Evolutionary conservation across 164 flowering plant species (phyloP).

Genomic region (Amborella trichopoda): DNA sequence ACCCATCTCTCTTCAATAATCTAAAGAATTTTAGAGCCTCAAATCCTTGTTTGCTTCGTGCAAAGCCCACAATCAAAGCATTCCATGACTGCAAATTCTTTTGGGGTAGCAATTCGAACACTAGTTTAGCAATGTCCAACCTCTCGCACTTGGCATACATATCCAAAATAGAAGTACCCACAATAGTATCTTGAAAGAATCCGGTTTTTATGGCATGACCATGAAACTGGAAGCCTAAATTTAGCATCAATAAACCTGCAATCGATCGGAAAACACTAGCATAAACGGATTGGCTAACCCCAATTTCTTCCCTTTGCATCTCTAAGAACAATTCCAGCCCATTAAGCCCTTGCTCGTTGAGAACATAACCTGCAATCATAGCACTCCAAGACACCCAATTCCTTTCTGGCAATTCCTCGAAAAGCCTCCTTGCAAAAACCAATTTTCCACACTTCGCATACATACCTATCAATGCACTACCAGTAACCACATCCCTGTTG

Average conservation of each 20-base stretch:
- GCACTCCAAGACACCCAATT: conserved; percentile 87
- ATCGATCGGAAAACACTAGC: conserved; percentile 68
- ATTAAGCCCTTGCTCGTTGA: conserved; percentile 24
- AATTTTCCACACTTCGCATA: conserved; percentile 62
- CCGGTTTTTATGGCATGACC: conserved; percentile 45
- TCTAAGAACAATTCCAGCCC: conserved; percentile 47
- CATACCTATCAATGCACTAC: conserved; percentile 68
- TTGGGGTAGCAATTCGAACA: conserved; percentile 34
- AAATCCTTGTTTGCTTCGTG: conserved; percentile 24
- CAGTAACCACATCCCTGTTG: conserved; percentile 49
- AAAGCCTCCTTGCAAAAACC: conserved; percentile 26
- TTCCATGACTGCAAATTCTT: conserved; percentile 50
- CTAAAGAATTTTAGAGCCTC: conserved; percentile 47
- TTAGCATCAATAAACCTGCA: conserved; percentile 34
- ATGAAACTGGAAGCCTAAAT: conserved; percentile 56
- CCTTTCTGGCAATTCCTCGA: conserved; percentile 39
- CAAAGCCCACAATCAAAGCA: conserved; percentile 56
- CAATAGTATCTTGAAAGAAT: conserved; percentile 46
- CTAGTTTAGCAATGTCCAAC: conserved; percentile 34
- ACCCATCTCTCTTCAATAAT: conserved; percentile 23
- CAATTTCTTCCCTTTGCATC: conserved; percentile 45
- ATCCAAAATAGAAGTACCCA: conserved; percentile 69
- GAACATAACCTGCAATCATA: conserved; percentile 57
- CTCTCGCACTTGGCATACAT: conserved; percentile 71
- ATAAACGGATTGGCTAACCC: conserved; percentile 61